These are phyloP conservation scores for Cryoendolithus antarcticus DNA, from an alignment of 2,329 filamentous ascomycete species.

Conservation along the genomic window DNA sequence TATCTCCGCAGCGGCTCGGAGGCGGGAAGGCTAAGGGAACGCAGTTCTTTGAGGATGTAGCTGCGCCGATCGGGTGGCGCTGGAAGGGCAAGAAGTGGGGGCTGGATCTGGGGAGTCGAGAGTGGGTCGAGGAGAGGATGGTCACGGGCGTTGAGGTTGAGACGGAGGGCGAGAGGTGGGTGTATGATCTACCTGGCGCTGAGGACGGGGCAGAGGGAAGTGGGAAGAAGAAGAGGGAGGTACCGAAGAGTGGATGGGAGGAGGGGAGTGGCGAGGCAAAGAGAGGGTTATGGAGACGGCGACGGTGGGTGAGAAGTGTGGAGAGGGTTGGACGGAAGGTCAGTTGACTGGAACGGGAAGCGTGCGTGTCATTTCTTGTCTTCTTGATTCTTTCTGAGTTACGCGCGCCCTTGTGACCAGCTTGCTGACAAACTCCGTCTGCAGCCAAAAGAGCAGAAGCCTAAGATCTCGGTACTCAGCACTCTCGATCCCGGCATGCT, in stretches of 20 bases:
- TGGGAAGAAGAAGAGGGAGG: constrained; percentile 22
- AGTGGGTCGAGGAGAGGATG: constrained; percentile 95
- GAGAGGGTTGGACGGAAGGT: constrained; percentile 36
- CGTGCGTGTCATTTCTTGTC: not conserved
- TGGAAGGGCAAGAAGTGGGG: constrained; percentile 98
- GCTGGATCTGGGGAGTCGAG: constrained; percentile 77
- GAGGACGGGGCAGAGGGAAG: constrained; percentile 30
- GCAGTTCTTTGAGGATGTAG: constrained; percentile 90
- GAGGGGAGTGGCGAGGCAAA: constrained; percentile 50
- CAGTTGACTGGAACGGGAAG: constrained; percentile 8
- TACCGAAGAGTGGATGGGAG: constrained; percentile 50
- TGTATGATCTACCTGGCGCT: constrained; percentile 67
- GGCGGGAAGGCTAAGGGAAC: constrained; percentile 68
- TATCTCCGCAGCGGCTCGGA: constrained; percentile 64
- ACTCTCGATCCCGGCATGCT: constrained; percentile 11
- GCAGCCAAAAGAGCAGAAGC: constrained; percentile 2
- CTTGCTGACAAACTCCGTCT: not conserved
- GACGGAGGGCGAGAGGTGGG: constrained; percentile 73
- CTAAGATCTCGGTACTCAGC: constrained; percentile 2
- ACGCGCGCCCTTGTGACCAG: too few relatives aligned
- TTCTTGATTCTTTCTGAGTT: too few relatives aligned
- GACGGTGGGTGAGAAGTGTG: constrained; percentile 66
- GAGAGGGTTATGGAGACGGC: constrained; percentile 64
- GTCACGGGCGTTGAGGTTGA: constrained; percentile 95
- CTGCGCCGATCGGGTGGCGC: constrained; percentile 72